Percentiles rank a stretch among this genome's conserved stretches.
Evolutionary conservation across 179 eudicot genomes (phyloP).

Genomic region (Dionaea muscipula): DNA sequence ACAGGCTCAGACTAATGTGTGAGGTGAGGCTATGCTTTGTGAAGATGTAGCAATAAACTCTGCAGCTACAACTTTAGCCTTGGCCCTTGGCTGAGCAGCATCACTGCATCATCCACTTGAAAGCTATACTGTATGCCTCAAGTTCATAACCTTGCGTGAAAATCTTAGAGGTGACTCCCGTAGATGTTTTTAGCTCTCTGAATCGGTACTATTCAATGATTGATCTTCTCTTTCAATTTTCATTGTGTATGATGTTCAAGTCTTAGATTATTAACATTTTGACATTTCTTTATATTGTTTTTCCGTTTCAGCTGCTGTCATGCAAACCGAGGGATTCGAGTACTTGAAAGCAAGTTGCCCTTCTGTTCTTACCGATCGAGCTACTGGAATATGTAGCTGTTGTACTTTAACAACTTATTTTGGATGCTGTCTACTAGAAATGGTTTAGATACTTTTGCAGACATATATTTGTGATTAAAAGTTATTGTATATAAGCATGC

Average conservation of each 20-base stretch:
- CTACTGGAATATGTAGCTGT: constrained; percentile 47
- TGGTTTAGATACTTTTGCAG: too few species aligned
- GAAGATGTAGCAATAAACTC: constrained; percentile 65
- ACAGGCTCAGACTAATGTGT: constrained; percentile 57
- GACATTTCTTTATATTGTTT: too few species aligned
- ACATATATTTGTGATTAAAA: too few species aligned
- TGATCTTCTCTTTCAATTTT: too few species aligned
- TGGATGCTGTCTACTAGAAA: too few species aligned
- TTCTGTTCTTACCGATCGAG: constrained; percentile 39
- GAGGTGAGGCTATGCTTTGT: constrained; percentile 64
- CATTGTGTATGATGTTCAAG: too few species aligned
- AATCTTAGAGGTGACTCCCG: constrained; percentile 55
- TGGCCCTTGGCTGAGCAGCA: constrained; percentile 96
- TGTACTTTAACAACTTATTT: too few species aligned
- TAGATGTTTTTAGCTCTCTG: too few species aligned
- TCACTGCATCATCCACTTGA: constrained; percentile 55
- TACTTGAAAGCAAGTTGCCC: constrained; percentile 55
- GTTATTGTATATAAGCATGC: too few species aligned
- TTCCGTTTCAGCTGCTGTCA: constrained; percentile 43
- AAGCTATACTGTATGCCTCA: constrained; percentile 60
- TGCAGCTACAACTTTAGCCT: constrained; percentile 72
- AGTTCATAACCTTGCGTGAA: constrained; percentile 64
- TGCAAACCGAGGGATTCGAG: constrained; percentile 54
- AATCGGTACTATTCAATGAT: too few species aligned
- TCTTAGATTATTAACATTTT: too few species aligned